phyloP scores from a whole-genome alignment of 1,139 yeast genomes.

The Yamadazyma mexicana region DNA sequence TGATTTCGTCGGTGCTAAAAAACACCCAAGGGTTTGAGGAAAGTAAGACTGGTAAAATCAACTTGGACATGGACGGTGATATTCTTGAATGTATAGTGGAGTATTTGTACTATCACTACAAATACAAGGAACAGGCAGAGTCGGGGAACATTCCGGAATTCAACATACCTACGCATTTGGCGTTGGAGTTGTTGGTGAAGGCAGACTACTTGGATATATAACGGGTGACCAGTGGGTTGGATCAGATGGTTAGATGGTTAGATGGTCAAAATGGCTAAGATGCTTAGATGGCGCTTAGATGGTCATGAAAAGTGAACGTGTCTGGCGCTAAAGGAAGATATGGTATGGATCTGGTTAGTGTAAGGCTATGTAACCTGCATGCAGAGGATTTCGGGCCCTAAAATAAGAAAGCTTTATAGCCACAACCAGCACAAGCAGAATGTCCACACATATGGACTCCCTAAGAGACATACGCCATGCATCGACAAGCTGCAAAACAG shows the following conservation, averaged over 20 bases:
- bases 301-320: too few species aligned
- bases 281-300: too few species aligned
- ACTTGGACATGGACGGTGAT: constrained; percentile 67
- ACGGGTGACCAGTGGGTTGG: neutral
- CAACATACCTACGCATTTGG: constrained; percentile 90
- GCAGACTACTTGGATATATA: constrained; percentile 81
- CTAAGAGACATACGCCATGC: too few species aligned
- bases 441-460: too few species aligned
- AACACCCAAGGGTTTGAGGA: constrained; percentile 65
- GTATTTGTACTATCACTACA: constrained; percentile 74
- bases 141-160: constrained; percentile 74
- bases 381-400: too few species aligned
- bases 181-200: constrained; percentile 84
- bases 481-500: too few species aligned
- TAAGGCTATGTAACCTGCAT: too few species aligned
- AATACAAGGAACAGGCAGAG: constrained; percentile 61
- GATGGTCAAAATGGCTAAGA: too few species aligned
- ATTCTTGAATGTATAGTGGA: constrained; percentile 82
- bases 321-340: too few species aligned
- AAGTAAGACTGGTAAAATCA: constrained; percentile 50
- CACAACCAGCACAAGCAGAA: too few species aligned
- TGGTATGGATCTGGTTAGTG: too few species aligned
- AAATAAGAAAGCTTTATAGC: too few species aligned
- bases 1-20: constrained; percentile 76
- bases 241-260: neutral